Percentiles rank a stretch among this genome's conserved stretches.
phyloP scores from a whole-genome alignment of 2,329 filamentous ascomycete genomes.

The Didymella lethalis region DNA sequence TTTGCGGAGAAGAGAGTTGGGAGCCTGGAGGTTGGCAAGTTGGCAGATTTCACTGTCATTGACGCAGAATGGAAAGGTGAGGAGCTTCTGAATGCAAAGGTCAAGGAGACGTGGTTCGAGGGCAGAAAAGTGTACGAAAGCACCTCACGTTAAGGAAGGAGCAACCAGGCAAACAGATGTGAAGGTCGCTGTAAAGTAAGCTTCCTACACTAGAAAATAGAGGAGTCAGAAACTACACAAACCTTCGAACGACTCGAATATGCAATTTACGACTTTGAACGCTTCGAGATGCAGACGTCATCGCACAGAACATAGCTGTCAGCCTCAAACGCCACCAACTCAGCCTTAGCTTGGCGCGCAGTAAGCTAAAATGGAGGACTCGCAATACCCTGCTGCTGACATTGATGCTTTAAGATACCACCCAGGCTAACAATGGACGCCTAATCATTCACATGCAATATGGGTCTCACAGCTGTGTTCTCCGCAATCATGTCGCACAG shows the following conservation, averaged over 20 bases:
- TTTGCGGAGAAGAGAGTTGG: constrained; percentile 65
- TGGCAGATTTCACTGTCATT: constrained; percentile 66
- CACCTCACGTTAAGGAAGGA: constrained; percentile 5
- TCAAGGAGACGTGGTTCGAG: constrained; percentile 64
- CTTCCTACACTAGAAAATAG: background rate
- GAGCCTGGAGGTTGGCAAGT: constrained; percentile 60
- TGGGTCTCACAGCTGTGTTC: constrained; percentile 4
- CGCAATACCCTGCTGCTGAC: background rate
- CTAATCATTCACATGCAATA: background rate
- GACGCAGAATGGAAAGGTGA: constrained; percentile 61
- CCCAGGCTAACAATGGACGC: background rate
- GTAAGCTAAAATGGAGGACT: background rate
- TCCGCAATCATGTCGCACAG: background rate
- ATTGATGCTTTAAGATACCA: background rate
- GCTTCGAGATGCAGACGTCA: background rate
- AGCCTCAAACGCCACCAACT: constrained; percentile 12
- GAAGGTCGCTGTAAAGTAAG: constrained; percentile 2
- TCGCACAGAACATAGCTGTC: constrained; percentile 2
- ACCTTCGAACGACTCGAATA: background rate
- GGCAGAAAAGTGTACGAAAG: constrained; percentile 48
- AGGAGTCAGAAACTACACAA: background rate
- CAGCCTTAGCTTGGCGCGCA: constrained; percentile 17
- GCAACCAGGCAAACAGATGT: constrained; percentile 9
- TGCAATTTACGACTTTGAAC: background rate
- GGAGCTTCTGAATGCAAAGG: constrained; percentile 56